A percentile compares a stretch with the other conserved stretches of the same genome.
phyloP scores from a whole-genome alignment of 345 rosid species.

The Gossypium mustelinum region DNA sequence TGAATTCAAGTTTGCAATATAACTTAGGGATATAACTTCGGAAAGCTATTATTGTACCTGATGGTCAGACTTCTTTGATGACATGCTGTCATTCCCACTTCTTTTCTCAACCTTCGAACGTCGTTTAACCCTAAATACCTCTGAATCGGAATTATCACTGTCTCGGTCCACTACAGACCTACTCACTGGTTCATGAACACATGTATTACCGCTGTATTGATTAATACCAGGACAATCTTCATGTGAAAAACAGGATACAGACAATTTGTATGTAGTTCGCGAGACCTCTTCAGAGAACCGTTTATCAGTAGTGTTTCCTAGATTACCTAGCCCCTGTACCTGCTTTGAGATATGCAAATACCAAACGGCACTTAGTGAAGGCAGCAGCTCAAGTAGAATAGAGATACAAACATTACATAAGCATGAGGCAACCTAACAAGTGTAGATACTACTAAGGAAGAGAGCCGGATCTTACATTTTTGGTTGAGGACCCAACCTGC shows the following conservation, averaged over 20 bases:
- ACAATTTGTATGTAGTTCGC: conserved; percentile 26
- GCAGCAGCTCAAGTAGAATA: not conserved
- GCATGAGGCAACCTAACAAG: not conserved
- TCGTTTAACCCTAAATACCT: conserved; percentile 85
- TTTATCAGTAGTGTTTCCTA: conserved; percentile 34
- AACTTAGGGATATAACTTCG: not conserved
- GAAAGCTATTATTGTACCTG: conserved; percentile 43
- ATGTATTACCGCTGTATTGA: conserved; percentile 10
- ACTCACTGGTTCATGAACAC: conserved; percentile 22
- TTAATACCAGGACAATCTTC: conserved; percentile 29
- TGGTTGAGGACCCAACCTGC: conserved; percentile 33
- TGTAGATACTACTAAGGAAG: conserved; percentile 4
- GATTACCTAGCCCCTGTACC: conserved; percentile 41
- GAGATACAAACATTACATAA: not conserved
- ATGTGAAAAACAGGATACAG: conserved; percentile 29
- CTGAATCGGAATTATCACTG: conserved; percentile 80
- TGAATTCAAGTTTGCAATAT: too few relatives aligned
- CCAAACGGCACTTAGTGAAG: not conserved
- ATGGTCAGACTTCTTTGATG: conserved; percentile 41
- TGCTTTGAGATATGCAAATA: conserved; percentile 27
- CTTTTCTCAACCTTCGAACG: conserved; percentile 70
- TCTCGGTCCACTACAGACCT: conserved; percentile 36
- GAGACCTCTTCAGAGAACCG: conserved; percentile 36
- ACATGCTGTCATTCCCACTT: conserved; percentile 31
- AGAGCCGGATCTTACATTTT: conserved; percentile 46